Percentiles rank a stretch among this genome's conserved stretches.
phyloP scores from a whole-genome alignment of 2,329 filamentous ascomycete genomes.

The Colletotrichum sp. region DNA sequence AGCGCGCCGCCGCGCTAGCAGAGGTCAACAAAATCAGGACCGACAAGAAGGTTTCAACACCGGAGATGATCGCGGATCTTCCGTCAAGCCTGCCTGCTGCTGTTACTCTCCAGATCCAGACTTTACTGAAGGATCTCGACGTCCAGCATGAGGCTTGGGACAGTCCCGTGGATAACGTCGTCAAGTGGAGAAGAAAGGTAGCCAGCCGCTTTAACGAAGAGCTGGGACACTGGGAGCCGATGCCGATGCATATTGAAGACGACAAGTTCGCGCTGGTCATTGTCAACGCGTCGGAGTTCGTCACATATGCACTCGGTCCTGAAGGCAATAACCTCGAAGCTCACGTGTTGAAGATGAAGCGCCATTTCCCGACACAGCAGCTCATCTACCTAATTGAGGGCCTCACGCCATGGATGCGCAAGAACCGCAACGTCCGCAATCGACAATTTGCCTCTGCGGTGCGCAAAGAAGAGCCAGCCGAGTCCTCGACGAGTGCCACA shows the following conservation, averaged over 20 bases:
- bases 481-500: slow-evolving; percentile 26
- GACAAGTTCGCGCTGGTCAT: slow-evolving; percentile 69
- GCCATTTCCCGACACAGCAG: slow-evolving; percentile 54
- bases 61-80: slow-evolving; percentile 80
- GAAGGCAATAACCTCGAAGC: slow-evolving; percentile 58
- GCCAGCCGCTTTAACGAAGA: slow-evolving; percentile 66
- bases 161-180: slow-evolving; percentile 53
- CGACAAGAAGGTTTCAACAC: slow-evolving; percentile 74
- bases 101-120: slow-evolving; percentile 49
- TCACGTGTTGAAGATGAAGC: slow-evolving; percentile 62
- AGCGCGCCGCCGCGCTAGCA: slow-evolving; percentile 67
- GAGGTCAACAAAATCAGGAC: slow-evolving; percentile 76
- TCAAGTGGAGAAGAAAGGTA: slow-evolving; percentile 74
- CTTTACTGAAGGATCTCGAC: slow-evolving; percentile 54
- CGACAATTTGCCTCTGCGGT: slow-evolving; percentile 71
- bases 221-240: slow-evolving; percentile 69
- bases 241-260: slow-evolving; percentile 50
- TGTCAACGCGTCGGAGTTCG: slow-evolving; percentile 68
- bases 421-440: slow-evolving; percentile 71
- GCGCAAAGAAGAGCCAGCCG: slow-evolving; percentile 39
- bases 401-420: slow-evolving; percentile 67
- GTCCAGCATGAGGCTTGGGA: slow-evolving; percentile 51
- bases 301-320: slow-evolving; percentile 57
- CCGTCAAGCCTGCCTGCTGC: slow-evolving; percentile 58
- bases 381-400: slow-evolving; percentile 78